A percentile compares a stretch with the other conserved stretches of the same genome.
phyloP scores from a whole-genome alignment of 768 basidiomycete genomes.

The Pleurotus platypus region DNA sequence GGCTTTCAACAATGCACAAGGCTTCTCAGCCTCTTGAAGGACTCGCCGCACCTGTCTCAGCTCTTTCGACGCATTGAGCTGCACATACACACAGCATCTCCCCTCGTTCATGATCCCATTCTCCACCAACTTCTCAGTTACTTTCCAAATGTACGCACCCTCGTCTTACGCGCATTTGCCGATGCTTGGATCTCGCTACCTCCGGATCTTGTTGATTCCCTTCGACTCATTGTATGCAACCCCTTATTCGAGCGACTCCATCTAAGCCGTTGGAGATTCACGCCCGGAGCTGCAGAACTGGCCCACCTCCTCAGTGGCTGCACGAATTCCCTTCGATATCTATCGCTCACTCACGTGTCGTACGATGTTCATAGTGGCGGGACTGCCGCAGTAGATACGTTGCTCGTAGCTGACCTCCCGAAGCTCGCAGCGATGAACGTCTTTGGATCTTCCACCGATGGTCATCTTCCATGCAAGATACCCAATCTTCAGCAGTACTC shows the following conservation, averaged over 20 bases:
- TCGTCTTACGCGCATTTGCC: neutral
- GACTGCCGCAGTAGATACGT: neutral
- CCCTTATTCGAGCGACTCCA: neutral
- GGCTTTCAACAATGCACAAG: neutral
- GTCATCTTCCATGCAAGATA: neutral
- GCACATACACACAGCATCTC: neutral
- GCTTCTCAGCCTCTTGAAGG: neutral
- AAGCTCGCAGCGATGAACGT: neutral
- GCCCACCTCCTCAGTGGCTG: neutral
- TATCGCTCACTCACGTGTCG: neutral
- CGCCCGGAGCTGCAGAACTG: neutral
- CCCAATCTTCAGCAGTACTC: neutral
- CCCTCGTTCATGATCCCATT: neutral
- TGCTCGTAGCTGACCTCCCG: neutral
- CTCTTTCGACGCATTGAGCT: neutral
- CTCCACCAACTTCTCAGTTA: neutral
- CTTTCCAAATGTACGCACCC: neutral
- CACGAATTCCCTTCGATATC: neutral
- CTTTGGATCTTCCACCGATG: neutral
- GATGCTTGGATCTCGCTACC: neutral
- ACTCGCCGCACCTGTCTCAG: neutral
- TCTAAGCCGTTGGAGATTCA: neutral
- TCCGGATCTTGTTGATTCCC: neutral
- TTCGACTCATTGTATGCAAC: neutral
- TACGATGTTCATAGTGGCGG: neutral